Base-by-base conservation (phyloP, 352 stramenopile genomes). In the Discostella stelligera region DNA sequence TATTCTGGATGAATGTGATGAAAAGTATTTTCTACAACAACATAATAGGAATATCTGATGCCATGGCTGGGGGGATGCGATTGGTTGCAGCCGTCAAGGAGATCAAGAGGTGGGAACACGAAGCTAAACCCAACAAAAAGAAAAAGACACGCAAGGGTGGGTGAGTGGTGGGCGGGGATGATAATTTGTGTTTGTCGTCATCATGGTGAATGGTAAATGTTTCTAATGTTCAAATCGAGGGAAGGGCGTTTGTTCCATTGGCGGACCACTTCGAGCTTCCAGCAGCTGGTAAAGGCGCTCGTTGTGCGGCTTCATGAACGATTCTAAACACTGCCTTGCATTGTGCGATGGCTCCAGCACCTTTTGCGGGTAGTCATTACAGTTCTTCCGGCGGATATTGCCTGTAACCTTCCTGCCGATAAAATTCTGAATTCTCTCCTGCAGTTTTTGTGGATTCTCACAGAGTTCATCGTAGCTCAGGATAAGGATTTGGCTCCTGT, bases 201-300 rank as follows among this genome's bases (percentile, higher is more conserved):
- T n/a, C n/a, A n/a, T n/a, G n/a, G n/a, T n/a, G n/a, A n/a, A n/a
- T n/a, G n/a, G n/a, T n/a, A n/a, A n/a, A n/a, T n/a, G n/a, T n/a
- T 58, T 23, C 2, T 58, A 11, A 13, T 11, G n/a, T 58, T 8
- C 13, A 58, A 58, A 58, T 23, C 50, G 27, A 13, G 50, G 50
- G 18, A 58, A 58, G 13, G 50, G 50, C n/a, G 37, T 73, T 74
- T 81, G 61, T 32, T 84, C 77, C 77, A 81, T 81, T 44, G 23
- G 21, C n/a, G 77, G 71, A 58, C 71, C 77, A 63, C 59, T 55
- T 66, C 74, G 58, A 18, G 41, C 44, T 49, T 81, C 65, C 27
- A 84, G 69, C 2, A 84, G 62, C 41, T 72, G 41, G 63, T 84
- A 81, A 32, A 84, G 37, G 16, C 53, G 20, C 66, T 84, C 66